phyloP scores from a whole-genome alignment of 2,329 filamentous ascomycete genomes.

The Diaporthe nobilis region DNA sequence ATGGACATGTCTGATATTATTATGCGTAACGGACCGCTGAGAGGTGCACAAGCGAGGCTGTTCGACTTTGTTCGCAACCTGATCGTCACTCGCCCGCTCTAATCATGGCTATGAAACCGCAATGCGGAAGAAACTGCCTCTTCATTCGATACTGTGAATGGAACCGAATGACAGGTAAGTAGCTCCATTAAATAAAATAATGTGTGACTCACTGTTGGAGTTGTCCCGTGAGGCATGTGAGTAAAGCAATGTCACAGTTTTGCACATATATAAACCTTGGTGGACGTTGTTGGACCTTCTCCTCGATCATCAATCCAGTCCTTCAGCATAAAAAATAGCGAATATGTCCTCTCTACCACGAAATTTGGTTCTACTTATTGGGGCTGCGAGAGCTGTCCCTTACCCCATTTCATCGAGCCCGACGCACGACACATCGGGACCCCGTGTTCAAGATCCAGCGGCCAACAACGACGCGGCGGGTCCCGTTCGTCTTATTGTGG shows the following conservation, averaged over 20 bases:
- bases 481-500: background rate
- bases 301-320: background rate
- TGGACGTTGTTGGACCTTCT: background rate
- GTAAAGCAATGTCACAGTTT: background rate
- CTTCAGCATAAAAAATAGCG: background rate
- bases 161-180: background rate
- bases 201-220: background rate
- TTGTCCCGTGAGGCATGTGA: background rate
- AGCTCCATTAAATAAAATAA: too few relatives aligned
- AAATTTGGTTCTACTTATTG: background rate
- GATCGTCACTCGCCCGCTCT: background rate
- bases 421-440: background rate
- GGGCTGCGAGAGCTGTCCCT: background rate
- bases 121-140: background rate
- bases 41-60: background rate
- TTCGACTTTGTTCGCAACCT: background rate
- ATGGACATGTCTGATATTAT: background rate
- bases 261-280: background rate
- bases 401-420: background rate
- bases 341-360: slow-evolving; percentile 8
- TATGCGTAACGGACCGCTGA: background rate
- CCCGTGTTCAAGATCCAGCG: background rate
- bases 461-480: background rate
- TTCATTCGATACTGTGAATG: background rate
- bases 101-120: background rate